A percentile compares a stretch with the other conserved stretches of the same genome.
Evolutionary conservation across 2,329 filamentous ascomycete genomes (phyloP).

Genomic region (Cordyceps farinosa): DNA sequence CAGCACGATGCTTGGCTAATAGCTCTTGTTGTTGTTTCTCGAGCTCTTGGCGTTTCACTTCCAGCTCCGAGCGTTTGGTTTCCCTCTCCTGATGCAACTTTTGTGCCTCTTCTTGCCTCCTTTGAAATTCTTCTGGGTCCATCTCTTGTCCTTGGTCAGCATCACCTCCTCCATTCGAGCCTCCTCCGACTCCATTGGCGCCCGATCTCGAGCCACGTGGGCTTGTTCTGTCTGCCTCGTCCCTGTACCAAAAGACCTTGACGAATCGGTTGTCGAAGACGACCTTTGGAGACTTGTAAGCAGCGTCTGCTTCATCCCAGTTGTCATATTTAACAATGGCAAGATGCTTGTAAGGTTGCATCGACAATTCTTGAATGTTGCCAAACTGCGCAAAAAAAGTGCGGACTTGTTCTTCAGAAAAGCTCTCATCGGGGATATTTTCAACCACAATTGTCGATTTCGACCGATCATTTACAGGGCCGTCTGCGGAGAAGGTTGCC

Average conservation of each 20-base stretch:
- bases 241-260: conserved; percentile 75
- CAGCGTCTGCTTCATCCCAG: conserved; percentile 63
- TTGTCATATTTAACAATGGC: conserved; percentile 67
- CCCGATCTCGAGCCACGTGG: conserved; percentile 28
- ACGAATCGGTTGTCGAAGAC: conserved; percentile 86
- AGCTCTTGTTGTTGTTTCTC: conserved; percentile 62
- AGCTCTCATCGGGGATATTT: conserved; percentile 69
- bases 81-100: conserved; percentile 63
- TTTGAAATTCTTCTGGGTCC: conserved; percentile 66
- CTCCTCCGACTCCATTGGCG: conserved; percentile 18
- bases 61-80: conserved; percentile 59
- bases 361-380: conserved; percentile 56
- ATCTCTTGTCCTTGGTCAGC: conserved; percentile 45
- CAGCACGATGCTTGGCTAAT: conserved; percentile 60
- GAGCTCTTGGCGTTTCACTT: conserved; percentile 59
- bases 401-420: conserved; percentile 61
- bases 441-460: conserved; percentile 72
- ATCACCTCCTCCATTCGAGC: conserved; percentile 11
- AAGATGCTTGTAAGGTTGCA: conserved; percentile 63
- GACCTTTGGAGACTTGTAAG: conserved; percentile 72
- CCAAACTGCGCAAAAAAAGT: conserved; percentile 73
- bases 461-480: conserved; percentile 58
- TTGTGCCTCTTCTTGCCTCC: conserved; percentile 69
- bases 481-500: conserved; percentile 61
- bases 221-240: conserved; percentile 40